Base-by-base conservation (phyloP, 2,329 filamentous ascomycete genomes). In the Monilinia fructicola region DNA sequence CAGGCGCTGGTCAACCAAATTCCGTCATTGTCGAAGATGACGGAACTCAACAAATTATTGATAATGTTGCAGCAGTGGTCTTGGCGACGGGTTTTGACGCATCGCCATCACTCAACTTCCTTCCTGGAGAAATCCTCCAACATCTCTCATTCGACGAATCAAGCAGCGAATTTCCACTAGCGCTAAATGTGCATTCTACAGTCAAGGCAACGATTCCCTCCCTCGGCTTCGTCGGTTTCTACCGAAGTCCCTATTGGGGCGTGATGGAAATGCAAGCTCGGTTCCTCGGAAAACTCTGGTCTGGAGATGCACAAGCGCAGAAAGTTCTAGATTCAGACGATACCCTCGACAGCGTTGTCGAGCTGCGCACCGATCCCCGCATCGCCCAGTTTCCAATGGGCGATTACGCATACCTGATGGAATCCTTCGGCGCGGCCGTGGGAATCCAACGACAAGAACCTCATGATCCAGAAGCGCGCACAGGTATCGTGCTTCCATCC, bases 241-340 rank as follows among this genome's bases (percentile, higher is more conserved):
- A 96, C 74, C 85, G 92, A 68, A 90, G 90, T 0, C 91, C 91
- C 0, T 95, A 92, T 76, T 96, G 92, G 92, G 90, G 90, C 0
- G 87, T 93, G 0, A 92, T 94, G 83, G 91, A 95, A 76, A 91
- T 93, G 89, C 92, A 96, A 77, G 88, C 91, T 3, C 84, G 89
- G 0, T 83, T 90, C 69, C 79, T 93, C 7, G 82, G 87, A 0
- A 77, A 83, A 16, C 75, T 86, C 14, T 93, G 90, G 89, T 77
- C 73, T 18, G 68, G 71, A 6, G 69, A 68, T 63, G 46, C 42
- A 1, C 66, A 71, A 60, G 73, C 72, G 12, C 66, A 21, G 18
- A 76, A 71, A 70, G 74, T 63, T 23, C 71, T 73, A 58, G 67
- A 64, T 3, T 55, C 69, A 52, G 73, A 75, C 61, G 67, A 55